Base-by-base conservation (phyloP, 768 basidiomycete species). In the Rhodotorula diobovata region DNA sequence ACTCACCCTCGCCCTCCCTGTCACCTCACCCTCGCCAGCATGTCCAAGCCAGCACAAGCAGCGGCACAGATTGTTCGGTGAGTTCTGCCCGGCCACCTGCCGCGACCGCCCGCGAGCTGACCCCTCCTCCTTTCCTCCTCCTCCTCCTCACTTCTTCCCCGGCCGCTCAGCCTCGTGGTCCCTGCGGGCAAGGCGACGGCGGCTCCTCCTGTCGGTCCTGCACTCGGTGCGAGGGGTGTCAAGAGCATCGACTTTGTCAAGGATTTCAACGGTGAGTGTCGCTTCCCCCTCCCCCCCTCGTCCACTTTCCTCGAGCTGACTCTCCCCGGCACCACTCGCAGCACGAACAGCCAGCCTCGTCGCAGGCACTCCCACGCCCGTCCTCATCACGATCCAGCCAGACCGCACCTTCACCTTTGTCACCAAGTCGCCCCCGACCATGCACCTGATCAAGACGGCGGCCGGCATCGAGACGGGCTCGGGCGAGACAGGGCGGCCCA, bases 161-260 rank as follows among this genome's bases (percentile, higher is more conserved):
- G 11, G 30, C 57, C 34, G 71, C 76, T 91, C 91, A 90, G 91
- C 72, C 83, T 98, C 68, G 85, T 95, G 61, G 87, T 97, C 70
- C 87, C 88, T 61, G 95, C 95, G 55, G 93, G 92, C 55, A 97
- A 97, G 79, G 95, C 95, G 46, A 89, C 94, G 37, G 94, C 95
- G 28, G 90, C 91, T 50, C 95, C 95, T 67, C 95, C 95, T 16
- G 90, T 99, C 62, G 95, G 95, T 78, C 95, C 95, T 65, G 95
- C 94, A 43, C 86, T 99, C 63, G 96, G 96, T 83, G 95, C 96
- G 74, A 88, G 92, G 78, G 96, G 96, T 77, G 94, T 99, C 76
- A 97, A 96, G 82, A 93, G 93, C 37, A 98, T 98, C 90, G 96
- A 99, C 83, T 99, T 99, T 80, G 96, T 93, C 85, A 99, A 97